Conservation (phyloP, 176 grass and related monocot species). For the Elymus sibiricus region DNA sequence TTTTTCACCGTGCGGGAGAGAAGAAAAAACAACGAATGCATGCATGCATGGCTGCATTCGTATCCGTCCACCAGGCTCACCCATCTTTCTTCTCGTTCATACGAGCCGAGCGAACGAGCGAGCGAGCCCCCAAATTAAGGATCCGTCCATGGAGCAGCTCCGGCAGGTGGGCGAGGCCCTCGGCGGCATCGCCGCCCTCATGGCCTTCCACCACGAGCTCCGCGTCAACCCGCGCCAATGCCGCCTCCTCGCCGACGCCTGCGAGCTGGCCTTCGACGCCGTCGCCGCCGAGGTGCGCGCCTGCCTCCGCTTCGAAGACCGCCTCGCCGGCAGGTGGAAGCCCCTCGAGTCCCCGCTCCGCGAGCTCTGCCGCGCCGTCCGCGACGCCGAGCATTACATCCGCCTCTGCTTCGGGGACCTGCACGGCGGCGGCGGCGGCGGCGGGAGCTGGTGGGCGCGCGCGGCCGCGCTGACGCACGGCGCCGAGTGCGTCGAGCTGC, state of each 20-base stretch:
- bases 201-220: slow-evolving; percentile 73
- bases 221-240: slow-evolving; percentile 84
- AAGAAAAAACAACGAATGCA: background rate
- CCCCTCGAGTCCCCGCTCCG: slow-evolving; percentile 59
- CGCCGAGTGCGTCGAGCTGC: slow-evolving; percentile 63
- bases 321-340: slow-evolving; percentile 61
- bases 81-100: background rate
- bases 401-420: slow-evolving; percentile 68
- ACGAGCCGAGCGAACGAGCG: background rate
- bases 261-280: slow-evolving; percentile 55
- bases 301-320: slow-evolving; percentile 61
- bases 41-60: background rate
- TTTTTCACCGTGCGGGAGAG: no score
- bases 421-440: background rate
- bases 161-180: slow-evolving; percentile 78
- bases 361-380: slow-evolving; percentile 68
- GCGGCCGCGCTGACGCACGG: slow-evolving; percentile 38
- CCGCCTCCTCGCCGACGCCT: slow-evolving; percentile 62
- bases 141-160: slow-evolving; percentile 69
- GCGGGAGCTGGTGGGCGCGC: slow-evolving; percentile 62
- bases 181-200: slow-evolving; percentile 64
- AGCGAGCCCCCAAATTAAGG: slow-evolving; percentile 8
- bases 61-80: background rate
- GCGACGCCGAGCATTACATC: slow-evolving; percentile 66
- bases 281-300: slow-evolving; percentile 48